A percentile compares a stretch with the other conserved stretches of the same genome.
Evolutionary conservation across 2,329 filamentous ascomycete species (phyloP).

Genomic region (Trichoderma semiorbis): DNA sequence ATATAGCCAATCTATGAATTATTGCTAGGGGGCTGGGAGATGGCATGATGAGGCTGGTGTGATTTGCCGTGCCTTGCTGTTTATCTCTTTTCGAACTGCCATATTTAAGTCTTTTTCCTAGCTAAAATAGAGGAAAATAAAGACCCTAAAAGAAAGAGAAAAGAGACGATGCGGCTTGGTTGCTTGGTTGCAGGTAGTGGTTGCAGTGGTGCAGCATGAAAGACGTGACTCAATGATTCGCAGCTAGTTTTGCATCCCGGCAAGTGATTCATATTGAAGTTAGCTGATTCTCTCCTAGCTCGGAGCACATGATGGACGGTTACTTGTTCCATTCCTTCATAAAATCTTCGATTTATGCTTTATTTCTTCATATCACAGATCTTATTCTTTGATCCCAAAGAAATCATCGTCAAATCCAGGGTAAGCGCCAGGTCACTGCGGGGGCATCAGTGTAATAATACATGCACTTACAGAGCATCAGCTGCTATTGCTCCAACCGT

Average conservation of each 20-base stretch:
- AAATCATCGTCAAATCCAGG: neutral
- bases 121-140: neutral
- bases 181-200: neutral
- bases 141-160: neutral
- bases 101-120: neutral
- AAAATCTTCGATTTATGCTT: neutral
- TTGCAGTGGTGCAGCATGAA: neutral
- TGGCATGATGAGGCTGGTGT: neutral
- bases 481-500: neutral
- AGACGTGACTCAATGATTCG: neutral
- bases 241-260: neutral
- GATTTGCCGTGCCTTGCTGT: neutral
- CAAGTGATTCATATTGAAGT: neutral
- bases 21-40: too few species aligned
- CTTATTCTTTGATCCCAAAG: neutral
- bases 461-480: neutral
- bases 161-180: neutral
- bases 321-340: too few species aligned
- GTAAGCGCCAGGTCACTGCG: neutral
- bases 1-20: neutral
- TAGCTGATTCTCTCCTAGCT: neutral
- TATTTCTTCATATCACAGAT: neutral
- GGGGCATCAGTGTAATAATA: neutral
- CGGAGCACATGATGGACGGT: neutral
- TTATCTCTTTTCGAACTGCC: neutral